Evolutionary conservation across 164 flowering plant species (phyloP), one percentile per base, ranked within the genome.

Genomic region (Chimonanthus salicifolius): DNA sequence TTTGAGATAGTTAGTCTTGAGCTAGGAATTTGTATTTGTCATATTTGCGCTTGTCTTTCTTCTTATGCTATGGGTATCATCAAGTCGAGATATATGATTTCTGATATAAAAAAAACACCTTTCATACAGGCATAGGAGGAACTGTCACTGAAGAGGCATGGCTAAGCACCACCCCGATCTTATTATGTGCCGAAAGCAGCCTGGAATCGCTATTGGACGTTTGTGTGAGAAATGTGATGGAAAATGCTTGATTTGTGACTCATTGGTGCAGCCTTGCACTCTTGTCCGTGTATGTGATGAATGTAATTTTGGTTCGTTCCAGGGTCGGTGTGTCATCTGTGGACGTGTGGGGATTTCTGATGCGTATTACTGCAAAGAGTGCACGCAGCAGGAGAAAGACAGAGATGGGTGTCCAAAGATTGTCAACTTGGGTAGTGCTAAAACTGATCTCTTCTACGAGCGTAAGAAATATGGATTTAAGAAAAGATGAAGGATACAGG

Each of bases 291-390:
- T 91, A 10, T 89, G 94, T 49, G 96, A 89, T 64, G 94, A 92
- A 75, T 92, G 98, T 89, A 91, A 91, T 81, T 91, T 89, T 75
- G 96, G 96, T 16, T 91, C 93, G 2, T 92, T 92, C 74, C 93
- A 88, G 72, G 94, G 97, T 15, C 82, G 90, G 5, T 88, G 91
- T 74, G 90, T 89, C 62, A 89, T 90, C 74, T 92, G 96, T 73
- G 97, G 96, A 72, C 94, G 97, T 16, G 95, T 90, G 49, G 97
- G 92, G 45, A 89, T 92, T 18, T 92, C 97, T 6, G 97, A 90
- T 81, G 92, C 96, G 6, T 90, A 92, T 79, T 89, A 89, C 78
- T 89, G 98, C 86, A 91, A 91, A 67, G 96, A 89, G 80, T 92
- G 98, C 58, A 89, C 96, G 7, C 96, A 91, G 73, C 93, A 86